Evolutionary conservation across 371 early-diverging fungal species (phyloP).

Genomic region (Circinella minor): DNA sequence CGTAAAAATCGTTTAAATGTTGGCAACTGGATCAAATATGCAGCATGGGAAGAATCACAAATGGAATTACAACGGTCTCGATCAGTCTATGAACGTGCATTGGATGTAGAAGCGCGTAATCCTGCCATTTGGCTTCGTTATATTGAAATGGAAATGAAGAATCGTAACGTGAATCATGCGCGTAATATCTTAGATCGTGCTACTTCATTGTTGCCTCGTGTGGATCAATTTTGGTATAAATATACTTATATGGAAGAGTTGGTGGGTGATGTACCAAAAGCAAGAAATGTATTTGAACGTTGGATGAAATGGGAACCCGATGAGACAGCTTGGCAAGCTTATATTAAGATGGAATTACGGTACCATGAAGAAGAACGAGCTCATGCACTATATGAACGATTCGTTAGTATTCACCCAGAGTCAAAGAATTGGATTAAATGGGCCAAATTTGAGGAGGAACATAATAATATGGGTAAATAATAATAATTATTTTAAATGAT

Average conservation of each 20-base stretch:
- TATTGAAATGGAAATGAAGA: constrained; percentile 97
- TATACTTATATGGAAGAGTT: constrained; percentile 98
- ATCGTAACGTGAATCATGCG: constrained; percentile 89
- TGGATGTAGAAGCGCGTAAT: constrained; percentile 89
- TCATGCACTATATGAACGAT: constrained; percentile 80
- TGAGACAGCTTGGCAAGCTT: constrained; percentile 92
- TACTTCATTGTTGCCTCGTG: constrained; percentile 87
- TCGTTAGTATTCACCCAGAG: constrained; percentile 89
- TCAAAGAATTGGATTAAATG: constrained; percentile 97
- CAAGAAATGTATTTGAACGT: constrained; percentile 93
- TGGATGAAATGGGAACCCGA: constrained; percentile 99
- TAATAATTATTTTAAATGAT: not conserved
- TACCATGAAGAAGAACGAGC: constrained; percentile 88
- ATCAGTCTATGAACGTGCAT: constrained; percentile 90
- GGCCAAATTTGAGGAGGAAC: constrained; percentile 93
- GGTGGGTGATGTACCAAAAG: constrained; percentile 88
- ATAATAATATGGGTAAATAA: constrained; percentile 63
- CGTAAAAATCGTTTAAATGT: constrained; percentile 85
- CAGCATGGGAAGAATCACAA: constrained; percentile 94
- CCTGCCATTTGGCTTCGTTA: constrained; percentile 91
- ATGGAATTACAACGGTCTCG: constrained; percentile 86
- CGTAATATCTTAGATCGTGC: constrained; percentile 95
- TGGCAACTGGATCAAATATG: constrained; percentile 94
- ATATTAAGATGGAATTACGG: constrained; percentile 91
- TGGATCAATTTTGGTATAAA: constrained; percentile 97